A percentile compares a stretch with the other conserved stretches of the same genome.
Evolutionary conservation across 768 basidiomycete genomes (phyloP).

Genomic region (Cystobasidium ongulense): DNA sequence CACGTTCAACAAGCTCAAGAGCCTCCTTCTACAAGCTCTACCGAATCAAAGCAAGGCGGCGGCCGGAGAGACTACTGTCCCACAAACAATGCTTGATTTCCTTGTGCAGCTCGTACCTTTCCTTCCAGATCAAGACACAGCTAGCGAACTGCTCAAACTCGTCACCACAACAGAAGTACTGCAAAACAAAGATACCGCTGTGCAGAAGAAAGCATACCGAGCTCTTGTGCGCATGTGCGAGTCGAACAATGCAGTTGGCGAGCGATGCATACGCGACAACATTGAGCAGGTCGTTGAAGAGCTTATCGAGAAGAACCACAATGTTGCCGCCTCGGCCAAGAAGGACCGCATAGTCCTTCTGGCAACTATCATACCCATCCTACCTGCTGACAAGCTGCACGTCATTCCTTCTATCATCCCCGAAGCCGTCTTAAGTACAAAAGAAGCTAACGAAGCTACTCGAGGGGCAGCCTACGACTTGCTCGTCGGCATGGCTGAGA

Average conservation of each 20-base stretch:
- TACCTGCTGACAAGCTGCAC: slow-evolving; percentile 67
- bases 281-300: slow-evolving; percentile 57
- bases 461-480: slow-evolving; percentile 81
- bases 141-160: slow-evolving; percentile 59
- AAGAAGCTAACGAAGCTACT: slow-evolving; percentile 90
- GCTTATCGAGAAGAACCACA: slow-evolving; percentile 59
- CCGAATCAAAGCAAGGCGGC: slow-evolving; percentile 11
- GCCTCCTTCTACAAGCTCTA: slow-evolving; percentile 63
- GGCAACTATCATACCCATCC: slow-evolving; percentile 57
- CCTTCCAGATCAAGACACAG: slow-evolving; percentile 56
- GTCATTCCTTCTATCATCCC: slow-evolving; percentile 81
- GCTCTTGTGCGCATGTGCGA: slow-evolving; percentile 68
- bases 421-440: slow-evolving; percentile 88
- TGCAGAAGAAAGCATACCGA: slow-evolving; percentile 94
- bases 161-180: slow-evolving; percentile 63
- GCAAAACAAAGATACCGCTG: slow-evolving; percentile 67
- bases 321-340: slow-evolving; percentile 74
- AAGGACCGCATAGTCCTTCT: slow-evolving; percentile 82
- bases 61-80: slow-evolving; percentile 44
- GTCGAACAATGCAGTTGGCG: slow-evolving; percentile 46
- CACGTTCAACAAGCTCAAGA: slow-evolving; percentile 69
- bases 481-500: slow-evolving; percentile 79
- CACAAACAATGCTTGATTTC: slow-evolving; percentile 64
- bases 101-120: slow-evolving; percentile 72
- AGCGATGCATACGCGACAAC: slow-evolving; percentile 50